These are phyloP conservation scores for Alternaria arbusti DNA, from an alignment of 2,329 filamentous ascomycete genomes.

Conservation along the genomic window DNA sequence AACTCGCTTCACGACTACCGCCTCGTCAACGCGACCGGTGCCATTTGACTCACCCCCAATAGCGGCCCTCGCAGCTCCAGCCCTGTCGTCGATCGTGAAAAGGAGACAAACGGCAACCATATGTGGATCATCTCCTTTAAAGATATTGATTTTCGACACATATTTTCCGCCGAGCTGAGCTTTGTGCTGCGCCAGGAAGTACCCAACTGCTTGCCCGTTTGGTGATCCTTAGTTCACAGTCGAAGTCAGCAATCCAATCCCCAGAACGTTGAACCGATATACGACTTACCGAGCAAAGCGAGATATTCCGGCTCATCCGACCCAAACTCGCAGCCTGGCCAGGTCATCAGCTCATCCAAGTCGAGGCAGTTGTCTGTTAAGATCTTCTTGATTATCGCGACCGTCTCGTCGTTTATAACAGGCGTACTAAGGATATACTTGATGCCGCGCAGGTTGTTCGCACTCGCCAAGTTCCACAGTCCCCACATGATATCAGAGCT, in stretches of 20 bases:
- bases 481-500: conserved; percentile 29
- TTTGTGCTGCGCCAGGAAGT: conserved; percentile 22
- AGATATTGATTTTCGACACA: conserved; percentile 18
- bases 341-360: neutral
- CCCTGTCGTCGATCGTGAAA: conserved; percentile 13
- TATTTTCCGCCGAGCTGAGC: conserved; percentile 10
- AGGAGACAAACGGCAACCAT: conserved; percentile 3
- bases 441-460: neutral
- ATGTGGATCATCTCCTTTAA: conserved; percentile 4
- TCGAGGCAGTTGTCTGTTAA: neutral
- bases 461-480: conserved; percentile 14
- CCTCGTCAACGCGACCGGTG: neutral
- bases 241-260: neutral
- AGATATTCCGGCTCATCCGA: neutral
- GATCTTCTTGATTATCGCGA: neutral
- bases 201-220: conserved; percentile 12
- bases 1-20: neutral
- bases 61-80: neutral
- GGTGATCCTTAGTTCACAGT: conserved; percentile 5
- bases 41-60: neutral
- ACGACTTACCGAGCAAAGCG: neutral
- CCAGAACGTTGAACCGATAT: neutral
- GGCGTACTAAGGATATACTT: neutral
- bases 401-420: neutral
- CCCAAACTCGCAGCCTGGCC: neutral